Conservation (phyloP, 768 basidiomycete species). For the Leccinellum rugosiceps region DNA sequence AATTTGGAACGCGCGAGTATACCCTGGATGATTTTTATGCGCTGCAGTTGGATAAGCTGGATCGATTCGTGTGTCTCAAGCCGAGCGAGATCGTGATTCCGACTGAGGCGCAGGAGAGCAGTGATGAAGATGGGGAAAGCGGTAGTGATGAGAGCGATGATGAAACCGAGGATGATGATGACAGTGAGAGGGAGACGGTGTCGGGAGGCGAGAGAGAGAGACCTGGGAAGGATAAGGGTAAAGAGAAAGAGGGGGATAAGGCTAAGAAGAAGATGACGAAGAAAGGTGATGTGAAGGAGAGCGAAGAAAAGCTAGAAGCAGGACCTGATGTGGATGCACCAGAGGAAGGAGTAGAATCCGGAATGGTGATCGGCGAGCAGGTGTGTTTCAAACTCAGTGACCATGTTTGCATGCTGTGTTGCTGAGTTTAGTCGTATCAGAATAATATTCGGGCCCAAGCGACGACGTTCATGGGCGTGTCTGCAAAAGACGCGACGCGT, state of each 20-base stretch:
- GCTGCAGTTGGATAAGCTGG: constrained; percentile 81
- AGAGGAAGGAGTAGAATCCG: constrained; percentile 5
- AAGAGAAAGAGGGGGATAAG: constrained; percentile 2
- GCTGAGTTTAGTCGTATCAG: constrained; percentile 8
- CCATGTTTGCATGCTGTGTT: no score
- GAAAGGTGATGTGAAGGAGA: constrained; percentile 25
- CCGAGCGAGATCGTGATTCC: constrained; percentile 59
- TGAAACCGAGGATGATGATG: constrained; percentile 46
- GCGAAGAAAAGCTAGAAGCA: constrained; percentile 19
- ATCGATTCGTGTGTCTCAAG: constrained; percentile 71
- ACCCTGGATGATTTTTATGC: constrained; percentile 87
- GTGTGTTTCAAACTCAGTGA: background rate
- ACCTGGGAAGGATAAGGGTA: background rate
- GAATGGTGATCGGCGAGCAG: constrained; percentile 6
- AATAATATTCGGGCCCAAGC: constrained; percentile 43
- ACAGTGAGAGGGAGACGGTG: constrained; percentile 8
- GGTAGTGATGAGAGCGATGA: constrained; percentile 58
- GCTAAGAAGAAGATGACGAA: background rate
- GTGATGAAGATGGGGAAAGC: constrained; percentile 58
- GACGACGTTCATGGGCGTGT: constrained; percentile 59
- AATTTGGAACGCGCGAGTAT: constrained; percentile 78
- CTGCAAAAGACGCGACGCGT: constrained; percentile 49
- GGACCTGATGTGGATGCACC: background rate
- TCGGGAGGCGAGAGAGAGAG: constrained; percentile 12
- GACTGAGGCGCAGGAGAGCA: constrained; percentile 59